phyloP scores from a whole-genome alignment of 331 rosid genomes.

The Erythrophleum ivorense region DNA sequence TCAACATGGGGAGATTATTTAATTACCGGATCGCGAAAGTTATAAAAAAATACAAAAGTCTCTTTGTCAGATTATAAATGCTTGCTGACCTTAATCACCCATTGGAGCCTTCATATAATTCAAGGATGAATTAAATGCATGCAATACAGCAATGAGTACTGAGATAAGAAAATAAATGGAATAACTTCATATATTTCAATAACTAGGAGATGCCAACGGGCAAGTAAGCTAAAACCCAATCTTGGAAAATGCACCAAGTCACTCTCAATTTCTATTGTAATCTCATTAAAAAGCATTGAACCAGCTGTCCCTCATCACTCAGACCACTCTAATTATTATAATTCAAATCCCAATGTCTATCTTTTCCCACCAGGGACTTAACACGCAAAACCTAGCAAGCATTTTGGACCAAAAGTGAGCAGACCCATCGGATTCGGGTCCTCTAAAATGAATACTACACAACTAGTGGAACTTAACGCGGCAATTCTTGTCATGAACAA shows the following conservation, averaged over 20 bases:
- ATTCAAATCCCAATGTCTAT: conserved; percentile 71
- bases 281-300: conserved; percentile 38
- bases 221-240: conserved; percentile 29
- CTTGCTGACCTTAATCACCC: conserved; percentile 24
- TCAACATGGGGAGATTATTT: background rate
- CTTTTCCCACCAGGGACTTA: conserved; percentile 44
- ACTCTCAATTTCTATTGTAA: conserved; percentile 25
- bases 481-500: background rate
- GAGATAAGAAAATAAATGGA: conserved; percentile 18
- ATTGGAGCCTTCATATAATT: conserved; percentile 27
- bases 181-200: background rate
- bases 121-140: conserved; percentile 32
- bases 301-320: conserved; percentile 40
- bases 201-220: conserved; percentile 30
- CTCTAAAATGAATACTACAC: background rate
- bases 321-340: conserved; percentile 46
- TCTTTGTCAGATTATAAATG: conserved; percentile 39
- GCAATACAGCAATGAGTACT: conserved; percentile 30
- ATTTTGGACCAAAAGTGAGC: conserved; percentile 43
- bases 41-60: background rate
- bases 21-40: conserved; percentile 9
- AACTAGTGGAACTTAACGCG: background rate
- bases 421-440: conserved; percentile 28
- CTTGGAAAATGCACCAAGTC: conserved; percentile 44
- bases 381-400: conserved; percentile 33